Base-by-base conservation (phyloP, 2,329 filamentous ascomycete genomes). In the Fusarium siculi region DNA sequence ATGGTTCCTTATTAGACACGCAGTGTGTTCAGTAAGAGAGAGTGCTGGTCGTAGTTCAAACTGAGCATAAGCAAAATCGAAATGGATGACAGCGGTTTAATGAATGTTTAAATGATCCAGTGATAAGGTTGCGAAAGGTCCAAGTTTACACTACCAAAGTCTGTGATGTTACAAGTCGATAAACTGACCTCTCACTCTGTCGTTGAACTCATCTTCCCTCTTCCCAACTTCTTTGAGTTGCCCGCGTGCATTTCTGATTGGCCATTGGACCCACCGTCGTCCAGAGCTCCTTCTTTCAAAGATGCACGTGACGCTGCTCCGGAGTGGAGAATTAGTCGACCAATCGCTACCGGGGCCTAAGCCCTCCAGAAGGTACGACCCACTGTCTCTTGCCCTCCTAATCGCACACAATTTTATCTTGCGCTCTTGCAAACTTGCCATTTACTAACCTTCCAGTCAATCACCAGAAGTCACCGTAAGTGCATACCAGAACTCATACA, bases 401-500 rank as follows among this genome's bases (percentile, higher is more conserved):
- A 62, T 67, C 75, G 82, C 82, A 84, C 84, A 84, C 82, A 81
- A 80, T 79, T 80, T 81, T 82, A 80, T 78, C 77, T 47, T 77
- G 78, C 75, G 75, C 77, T 77, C 79, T 76, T 82, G 71, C 79
- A 81, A 82, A 81, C 81, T 80, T 75, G 80, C 74, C 79, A 83
- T 82, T 80, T 80, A 82, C 81, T 67, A 72, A 76, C 80, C 79
- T 80, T 83, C 80, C 79, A 82, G 81, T 85, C 81, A 83, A 84
- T 78, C 77, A 78, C 84, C 83, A 80, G 84, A 80, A 79, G 82
- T 84, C 84, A 87, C 80, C 83, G 86, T 88, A 85, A 83, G 86
- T 86, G 73, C 59, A 60, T 67, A 42, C 1, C 19, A 42, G 66
- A 75, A 81, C 79, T 82, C 77, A 82, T 81, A 49, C 42, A 65